Percentiles rank a stretch among this genome's conserved stretches.
Evolutionary conservation across 1,284 basidiomycete genomes (phyloP).

Genomic region (Melanopsichium pennsylvanicum): DNA sequence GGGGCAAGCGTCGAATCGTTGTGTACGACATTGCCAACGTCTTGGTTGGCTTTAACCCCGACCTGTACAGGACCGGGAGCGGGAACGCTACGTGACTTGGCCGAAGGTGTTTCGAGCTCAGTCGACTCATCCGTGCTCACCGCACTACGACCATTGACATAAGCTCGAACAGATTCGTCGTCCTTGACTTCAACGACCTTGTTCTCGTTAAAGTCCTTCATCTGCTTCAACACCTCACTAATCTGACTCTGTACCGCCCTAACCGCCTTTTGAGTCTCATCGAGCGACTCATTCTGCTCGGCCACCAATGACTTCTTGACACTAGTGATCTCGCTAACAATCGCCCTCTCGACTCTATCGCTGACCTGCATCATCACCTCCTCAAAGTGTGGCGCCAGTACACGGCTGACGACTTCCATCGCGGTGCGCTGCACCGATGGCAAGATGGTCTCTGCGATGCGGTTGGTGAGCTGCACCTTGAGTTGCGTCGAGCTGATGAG

Average conservation of each 20-base stretch:
- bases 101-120: background rate
- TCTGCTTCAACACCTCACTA: conserved; percentile 3
- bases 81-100: no score
- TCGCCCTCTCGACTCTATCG: conserved; percentile 17
- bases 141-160: background rate
- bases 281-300: conserved; percentile 31
- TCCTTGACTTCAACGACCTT: background rate
- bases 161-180: background rate
- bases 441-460: conserved; percentile 40
- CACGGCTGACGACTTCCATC: conserved; percentile 43
- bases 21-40: background rate
- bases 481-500: conserved; percentile 36
- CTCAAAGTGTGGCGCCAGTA: conserved; percentile 49
- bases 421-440: conserved; percentile 47
- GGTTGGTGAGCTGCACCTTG: conserved; percentile 31
- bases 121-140: conserved; percentile 4
- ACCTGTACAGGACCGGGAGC: no score
- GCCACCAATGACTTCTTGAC: conserved; percentile 39
- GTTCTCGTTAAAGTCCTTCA: conserved; percentile 7
- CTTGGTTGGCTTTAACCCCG: background rate
- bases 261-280: conserved; percentile 17
- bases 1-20: background rate
- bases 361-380: conserved; percentile 33
- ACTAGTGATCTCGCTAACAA: conserved; percentile 41
- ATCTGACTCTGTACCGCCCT: conserved; percentile 10